phyloP scores from a whole-genome alignment of 176 grass and related monocot genomes.

The Miscanthus lutarioriparius region DNA sequence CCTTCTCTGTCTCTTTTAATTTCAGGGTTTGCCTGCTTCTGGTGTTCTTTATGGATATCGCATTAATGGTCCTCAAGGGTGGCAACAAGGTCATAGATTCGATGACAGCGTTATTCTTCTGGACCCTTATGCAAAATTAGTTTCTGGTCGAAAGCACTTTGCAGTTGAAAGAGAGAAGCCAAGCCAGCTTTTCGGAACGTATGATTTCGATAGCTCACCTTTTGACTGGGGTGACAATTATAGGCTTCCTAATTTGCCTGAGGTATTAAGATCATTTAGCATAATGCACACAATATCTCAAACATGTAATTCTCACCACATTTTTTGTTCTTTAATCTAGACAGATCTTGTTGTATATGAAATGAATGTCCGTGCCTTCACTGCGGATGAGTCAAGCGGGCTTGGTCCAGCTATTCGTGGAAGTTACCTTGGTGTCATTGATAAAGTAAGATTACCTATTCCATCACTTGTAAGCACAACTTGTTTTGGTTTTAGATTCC shows the following conservation, averaged over 20 bases:
- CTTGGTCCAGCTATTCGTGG: conserved; percentile 63
- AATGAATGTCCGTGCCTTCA: conserved; percentile 94
- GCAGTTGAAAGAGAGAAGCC: conserved; percentile 53
- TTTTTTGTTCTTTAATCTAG: conserved; percentile 58
- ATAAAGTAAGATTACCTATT: conserved; percentile 65
- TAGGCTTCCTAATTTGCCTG: conserved; percentile 76
- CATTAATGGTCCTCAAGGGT: conserved; percentile 72
- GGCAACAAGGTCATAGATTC: conserved; percentile 82
- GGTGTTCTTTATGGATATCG: conserved; percentile 88
- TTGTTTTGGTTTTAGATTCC: background rate
- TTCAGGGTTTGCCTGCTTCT: conserved; percentile 77
- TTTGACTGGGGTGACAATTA: conserved; percentile 96
- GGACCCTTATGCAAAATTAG: conserved; percentile 96
- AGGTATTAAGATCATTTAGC: conserved; percentile 59
- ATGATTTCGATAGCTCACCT: conserved; percentile 73
- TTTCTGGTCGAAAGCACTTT: conserved; percentile 78
- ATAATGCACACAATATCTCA: conserved; percentile 15
- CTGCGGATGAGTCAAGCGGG: conserved; percentile 72
- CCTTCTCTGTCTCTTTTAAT: conserved; percentile 19
- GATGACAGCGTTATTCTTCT: conserved; percentile 79
- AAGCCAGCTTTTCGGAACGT: conserved; percentile 66
- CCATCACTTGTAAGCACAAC: background rate
- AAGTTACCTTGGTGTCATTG: conserved; percentile 93
- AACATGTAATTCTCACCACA: conserved; percentile 37
- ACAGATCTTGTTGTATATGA: conserved; percentile 99